phyloP scores from a whole-genome alignment of 441 rosid species.

The Populus hybrid region DNA sequence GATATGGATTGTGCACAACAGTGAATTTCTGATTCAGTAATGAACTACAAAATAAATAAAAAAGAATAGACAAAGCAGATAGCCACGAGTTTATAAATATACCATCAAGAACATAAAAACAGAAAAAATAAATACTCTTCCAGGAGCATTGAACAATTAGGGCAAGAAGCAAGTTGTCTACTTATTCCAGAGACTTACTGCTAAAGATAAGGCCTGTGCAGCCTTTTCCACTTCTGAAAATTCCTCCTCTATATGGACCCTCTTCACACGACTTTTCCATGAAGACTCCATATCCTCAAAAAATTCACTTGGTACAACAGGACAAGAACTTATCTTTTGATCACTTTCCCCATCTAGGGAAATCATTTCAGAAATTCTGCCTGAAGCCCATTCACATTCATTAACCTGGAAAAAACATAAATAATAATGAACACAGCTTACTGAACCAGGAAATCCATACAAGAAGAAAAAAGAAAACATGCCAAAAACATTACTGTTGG shows the following conservation, averaged over 20 bases:
- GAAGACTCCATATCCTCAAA: constrained; percentile 89
- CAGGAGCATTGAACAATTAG: background rate
- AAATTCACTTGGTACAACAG: constrained; percentile 70
- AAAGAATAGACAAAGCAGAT: background rate
- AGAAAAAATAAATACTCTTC: background rate
- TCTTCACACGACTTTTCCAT: constrained; percentile 88
- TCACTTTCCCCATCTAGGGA: constrained; percentile 69
- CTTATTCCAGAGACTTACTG: constrained; percentile 45
- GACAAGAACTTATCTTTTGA: constrained; percentile 40
- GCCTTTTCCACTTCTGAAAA: constrained; percentile 59
- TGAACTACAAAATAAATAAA: background rate
- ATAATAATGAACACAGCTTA: background rate
- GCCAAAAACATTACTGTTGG: background rate
- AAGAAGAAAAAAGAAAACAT: background rate
- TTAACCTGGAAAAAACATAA: constrained; percentile 47
- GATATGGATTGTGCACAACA: background rate
- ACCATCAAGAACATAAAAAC: background rate
- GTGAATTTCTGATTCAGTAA: background rate
- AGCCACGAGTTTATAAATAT: background rate
- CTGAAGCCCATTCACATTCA: constrained; percentile 72
- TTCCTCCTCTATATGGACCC: constrained; percentile 72
- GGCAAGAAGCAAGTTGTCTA: background rate
- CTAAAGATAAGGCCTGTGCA: constrained; percentile 68
- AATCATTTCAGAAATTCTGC: constrained; percentile 68
- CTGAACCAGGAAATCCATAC: background rate